phyloP scores from a whole-genome alignment of 2,329 filamentous ascomycete species.

The Clarireedia paspali region DNA sequence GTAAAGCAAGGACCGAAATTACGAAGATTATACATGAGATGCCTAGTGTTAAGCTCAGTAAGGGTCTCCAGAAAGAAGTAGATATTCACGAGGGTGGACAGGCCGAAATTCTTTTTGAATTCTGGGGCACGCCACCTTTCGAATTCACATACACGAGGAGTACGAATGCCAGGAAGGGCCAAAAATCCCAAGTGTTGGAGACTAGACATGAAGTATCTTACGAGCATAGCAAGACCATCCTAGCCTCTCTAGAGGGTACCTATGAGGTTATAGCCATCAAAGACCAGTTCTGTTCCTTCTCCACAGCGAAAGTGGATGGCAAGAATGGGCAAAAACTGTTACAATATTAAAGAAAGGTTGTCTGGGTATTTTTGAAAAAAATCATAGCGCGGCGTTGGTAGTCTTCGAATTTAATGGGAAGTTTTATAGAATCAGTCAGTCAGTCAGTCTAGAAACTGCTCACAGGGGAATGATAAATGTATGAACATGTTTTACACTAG shows the following conservation, averaged over 20 bases:
- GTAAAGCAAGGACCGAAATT: slow-evolving; percentile 71
- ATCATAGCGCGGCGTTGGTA: slow-evolving; percentile 30
- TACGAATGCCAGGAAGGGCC: slow-evolving; percentile 71
- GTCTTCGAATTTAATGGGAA: slow-evolving; percentile 3
- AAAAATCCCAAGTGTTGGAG: slow-evolving; percentile 75
- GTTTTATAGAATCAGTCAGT: neutral
- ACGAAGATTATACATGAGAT: slow-evolving; percentile 83
- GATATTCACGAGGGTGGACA: slow-evolving; percentile 97
- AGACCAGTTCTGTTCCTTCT: slow-evolving; percentile 86
- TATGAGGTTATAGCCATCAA: slow-evolving; percentile 97
- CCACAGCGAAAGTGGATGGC: slow-evolving; percentile 54
- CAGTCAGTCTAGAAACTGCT: neutral
- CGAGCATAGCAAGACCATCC: slow-evolving; percentile 72
- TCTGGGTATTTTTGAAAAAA: slow-evolving; percentile 15
- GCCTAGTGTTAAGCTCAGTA: slow-evolving; percentile 83
- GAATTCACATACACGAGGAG: slow-evolving; percentile 96
- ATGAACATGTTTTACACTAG: too few species aligned
- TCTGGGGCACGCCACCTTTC: slow-evolving; percentile 91
- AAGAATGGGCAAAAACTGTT: slow-evolving; percentile 35
- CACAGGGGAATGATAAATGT: neutral
- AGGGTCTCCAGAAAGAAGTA: slow-evolving; percentile 70
- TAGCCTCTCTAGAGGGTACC: slow-evolving; percentile 86
- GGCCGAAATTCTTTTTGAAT: slow-evolving; percentile 89
- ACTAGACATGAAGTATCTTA: slow-evolving; percentile 82
- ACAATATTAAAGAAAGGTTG: slow-evolving; percentile 18